A percentile compares a stretch with the other conserved stretches of the same genome.
Evolutionary conservation across 1,284 basidiomycete genomes (phyloP).

Genomic region (Cystobasidium slooffiae): DNA sequence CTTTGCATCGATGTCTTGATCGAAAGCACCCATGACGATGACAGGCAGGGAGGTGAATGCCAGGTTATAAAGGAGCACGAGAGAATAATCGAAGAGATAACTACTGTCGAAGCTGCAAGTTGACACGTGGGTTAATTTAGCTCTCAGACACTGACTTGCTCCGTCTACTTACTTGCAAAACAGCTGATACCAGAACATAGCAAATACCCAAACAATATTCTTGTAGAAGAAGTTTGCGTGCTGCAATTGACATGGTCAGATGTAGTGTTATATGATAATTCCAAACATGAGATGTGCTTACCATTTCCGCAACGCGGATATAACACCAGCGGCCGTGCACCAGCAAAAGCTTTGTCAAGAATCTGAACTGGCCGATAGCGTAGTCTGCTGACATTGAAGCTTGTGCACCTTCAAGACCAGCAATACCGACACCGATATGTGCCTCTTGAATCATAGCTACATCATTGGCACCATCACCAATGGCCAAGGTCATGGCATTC

Average conservation of each 20-base stretch:
- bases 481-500: constrained; percentile 93
- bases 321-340: constrained; percentile 98
- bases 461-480: constrained; percentile 95
- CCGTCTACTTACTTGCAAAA: constrained; percentile 72
- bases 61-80: constrained; percentile 86
- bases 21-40: constrained; percentile 88
- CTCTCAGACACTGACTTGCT: background rate
- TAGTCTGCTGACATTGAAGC: constrained; percentile 99
- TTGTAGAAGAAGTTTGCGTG: constrained; percentile 99
- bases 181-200: constrained; percentile 91
- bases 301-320: constrained; percentile 73
- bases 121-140: background rate
- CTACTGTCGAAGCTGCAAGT: constrained; percentile 81
- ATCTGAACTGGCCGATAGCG: constrained; percentile 96
- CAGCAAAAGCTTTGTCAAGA: constrained; percentile 83
- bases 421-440: constrained; percentile 91
- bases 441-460: constrained; percentile 99
- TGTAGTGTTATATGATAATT: background rate
- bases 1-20: constrained; percentile 91
- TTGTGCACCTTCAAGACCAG: constrained; percentile 94
- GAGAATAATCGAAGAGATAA: constrained; percentile 94
- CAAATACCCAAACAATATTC: constrained; percentile 88
- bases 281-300: background rate
- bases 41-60: constrained; percentile 93
- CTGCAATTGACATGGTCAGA: constrained; percentile 61